These are phyloP conservation scores for Eimeria necatrix DNA, from an alignment of 169 alveolate genomes.

Conservation along the genomic window DNA sequence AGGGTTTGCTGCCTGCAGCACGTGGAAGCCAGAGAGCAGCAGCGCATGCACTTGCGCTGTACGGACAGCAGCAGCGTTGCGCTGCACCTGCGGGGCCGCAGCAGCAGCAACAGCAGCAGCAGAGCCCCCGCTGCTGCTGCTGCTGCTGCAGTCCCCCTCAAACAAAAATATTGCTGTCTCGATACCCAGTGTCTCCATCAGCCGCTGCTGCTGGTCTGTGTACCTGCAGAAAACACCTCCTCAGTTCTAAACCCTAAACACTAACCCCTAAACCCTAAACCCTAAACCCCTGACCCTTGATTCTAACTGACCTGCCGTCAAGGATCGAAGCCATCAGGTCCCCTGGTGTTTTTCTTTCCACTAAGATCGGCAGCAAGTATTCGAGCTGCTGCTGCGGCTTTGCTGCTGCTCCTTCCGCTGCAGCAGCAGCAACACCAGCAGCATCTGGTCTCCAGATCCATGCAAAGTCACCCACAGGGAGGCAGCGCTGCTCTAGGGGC, in stretches of 20 bases:
- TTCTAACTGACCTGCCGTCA: slow-evolving; percentile 16
- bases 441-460: not conserved
- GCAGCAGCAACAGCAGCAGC: not conserved
- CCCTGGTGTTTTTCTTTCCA: not conserved
- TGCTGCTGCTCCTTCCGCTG: not conserved
- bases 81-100: slow-evolving; percentile 34
- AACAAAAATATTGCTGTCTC: not conserved
- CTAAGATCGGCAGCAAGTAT: not conserved
- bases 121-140: not conserved
- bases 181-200: not conserved
- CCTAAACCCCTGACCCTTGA: not conserved
- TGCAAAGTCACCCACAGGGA: slow-evolving; percentile 9
- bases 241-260: not conserved
- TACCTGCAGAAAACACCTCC: not conserved
- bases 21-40: slow-evolving; percentile 35
- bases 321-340: slow-evolving; percentile 15
- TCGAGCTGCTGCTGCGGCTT: not conserved
- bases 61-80: slow-evolving; percentile 43
- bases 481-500: slow-evolving; percentile 4
- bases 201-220: slow-evolving; percentile 55
- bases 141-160: slow-evolving; percentile 15
- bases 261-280: not conserved
- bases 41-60: slow-evolving; percentile 49
- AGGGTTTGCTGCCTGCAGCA: slow-evolving; percentile 12
- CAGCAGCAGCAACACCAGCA: not conserved